These are phyloP conservation scores for Marsdenia floribunda DNA, from an alignment of 257 asterid genomes.

Conservation along the genomic window DNA sequence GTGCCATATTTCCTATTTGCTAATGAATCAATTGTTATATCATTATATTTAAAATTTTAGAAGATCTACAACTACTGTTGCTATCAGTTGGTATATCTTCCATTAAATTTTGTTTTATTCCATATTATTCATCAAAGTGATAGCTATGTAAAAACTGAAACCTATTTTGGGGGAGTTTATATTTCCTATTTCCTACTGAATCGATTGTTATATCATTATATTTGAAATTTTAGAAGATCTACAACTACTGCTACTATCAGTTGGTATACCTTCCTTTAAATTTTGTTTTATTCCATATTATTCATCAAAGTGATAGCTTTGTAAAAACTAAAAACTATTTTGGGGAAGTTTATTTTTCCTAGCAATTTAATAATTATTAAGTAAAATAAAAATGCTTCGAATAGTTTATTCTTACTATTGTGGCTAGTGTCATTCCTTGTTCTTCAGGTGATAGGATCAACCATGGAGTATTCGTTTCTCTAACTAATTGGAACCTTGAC, in stretches of 20 bases:
- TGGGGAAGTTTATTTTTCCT: neutral
- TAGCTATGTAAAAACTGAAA: neutral
- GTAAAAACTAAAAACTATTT: no score
- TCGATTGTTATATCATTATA: no score
- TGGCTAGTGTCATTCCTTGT: neutral
- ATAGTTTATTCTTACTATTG: neutral
- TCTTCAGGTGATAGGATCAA: constrained; percentile 28
- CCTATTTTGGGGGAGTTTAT: neutral
- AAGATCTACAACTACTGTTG: no score
- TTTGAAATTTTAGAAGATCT: no score
- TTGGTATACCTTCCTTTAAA: no score
- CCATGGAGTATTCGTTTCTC: constrained; percentile 20
- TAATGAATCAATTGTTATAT: no score
- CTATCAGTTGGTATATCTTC: constrained; percentile 47
- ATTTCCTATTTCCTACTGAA: no score
- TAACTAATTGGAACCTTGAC: constrained; percentile 1
- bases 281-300: no score
- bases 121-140: neutral
- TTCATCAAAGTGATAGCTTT: no score
- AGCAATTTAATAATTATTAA: neutral
- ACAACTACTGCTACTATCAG: no score
- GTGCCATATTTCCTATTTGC: no score
- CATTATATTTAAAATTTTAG: no score
- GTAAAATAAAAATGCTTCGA: neutral
- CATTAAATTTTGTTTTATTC: neutral